phyloP scores from a whole-genome alignment of 345 rosid species.

The Sonneratia alba region DNA sequence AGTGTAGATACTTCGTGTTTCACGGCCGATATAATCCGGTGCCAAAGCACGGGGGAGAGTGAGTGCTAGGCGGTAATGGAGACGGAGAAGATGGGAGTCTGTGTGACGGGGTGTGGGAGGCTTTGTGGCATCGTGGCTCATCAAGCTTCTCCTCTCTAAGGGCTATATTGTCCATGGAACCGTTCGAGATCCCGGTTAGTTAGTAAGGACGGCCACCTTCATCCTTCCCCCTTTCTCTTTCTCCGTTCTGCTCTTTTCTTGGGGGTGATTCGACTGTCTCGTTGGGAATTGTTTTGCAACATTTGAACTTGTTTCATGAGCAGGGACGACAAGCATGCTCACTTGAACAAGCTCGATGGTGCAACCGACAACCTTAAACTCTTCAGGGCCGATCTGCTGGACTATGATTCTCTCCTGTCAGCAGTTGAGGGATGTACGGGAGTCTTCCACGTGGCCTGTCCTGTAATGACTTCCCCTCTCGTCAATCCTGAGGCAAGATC shows the following conservation, averaged over 20 bases:
- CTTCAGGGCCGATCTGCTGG: constrained; percentile 53
- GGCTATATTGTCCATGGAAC: constrained; percentile 52
- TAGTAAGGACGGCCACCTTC: not conserved
- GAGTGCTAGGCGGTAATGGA: constrained; percentile 8
- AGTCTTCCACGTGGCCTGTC: constrained; percentile 65
- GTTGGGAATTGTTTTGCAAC: not conserved
- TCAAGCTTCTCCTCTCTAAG: constrained; percentile 47
- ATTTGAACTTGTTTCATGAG: not conserved
- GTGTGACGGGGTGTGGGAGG: constrained; percentile 83
- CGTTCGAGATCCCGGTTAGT: constrained; percentile 43
- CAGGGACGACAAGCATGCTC: constrained; percentile 34
- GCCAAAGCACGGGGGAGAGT: not conserved
- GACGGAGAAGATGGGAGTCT: constrained; percentile 26
- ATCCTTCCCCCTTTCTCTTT: not conserved
- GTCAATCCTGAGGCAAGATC: constrained; percentile 19
- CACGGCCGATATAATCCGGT: no score
- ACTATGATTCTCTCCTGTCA: constrained; percentile 30
- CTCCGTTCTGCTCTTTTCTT: not conserved
- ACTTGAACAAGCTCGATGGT: constrained; percentile 37
- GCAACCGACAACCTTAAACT: constrained; percentile 52
- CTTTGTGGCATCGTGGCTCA: constrained; percentile 52
- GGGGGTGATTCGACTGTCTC: not conserved
- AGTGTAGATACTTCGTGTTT: no score
- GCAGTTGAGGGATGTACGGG: constrained; percentile 50
- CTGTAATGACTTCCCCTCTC: constrained; percentile 33